These are phyloP conservation scores for Leccinum sublutescens DNA, from an alignment of 768 basidiomycete species.

Conservation along the genomic window DNA sequence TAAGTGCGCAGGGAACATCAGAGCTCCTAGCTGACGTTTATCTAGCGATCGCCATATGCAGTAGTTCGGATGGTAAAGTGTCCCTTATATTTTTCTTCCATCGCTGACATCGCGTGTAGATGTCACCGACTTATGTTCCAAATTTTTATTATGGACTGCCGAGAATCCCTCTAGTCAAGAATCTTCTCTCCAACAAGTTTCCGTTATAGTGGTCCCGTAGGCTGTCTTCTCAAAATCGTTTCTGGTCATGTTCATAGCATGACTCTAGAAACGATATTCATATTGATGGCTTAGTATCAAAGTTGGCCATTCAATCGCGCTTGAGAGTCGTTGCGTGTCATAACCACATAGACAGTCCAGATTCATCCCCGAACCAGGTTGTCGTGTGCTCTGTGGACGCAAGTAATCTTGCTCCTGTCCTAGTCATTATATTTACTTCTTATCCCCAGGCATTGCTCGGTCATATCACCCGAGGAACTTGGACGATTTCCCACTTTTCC, in stretches of 20 bases:
- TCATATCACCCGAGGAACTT: slow-evolving; percentile 35
- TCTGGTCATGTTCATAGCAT: slow-evolving; percentile 1
- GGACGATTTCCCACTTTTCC: slow-evolving; percentile 45
- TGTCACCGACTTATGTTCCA: slow-evolving; percentile 15
- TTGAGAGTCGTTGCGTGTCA: slow-evolving; percentile 19
- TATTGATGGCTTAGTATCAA: slow-evolving; percentile 15
- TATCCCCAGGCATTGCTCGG: slow-evolving; percentile 39
- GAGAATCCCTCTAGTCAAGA: background rate
- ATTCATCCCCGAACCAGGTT: slow-evolving; percentile 31
- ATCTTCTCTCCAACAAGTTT: slow-evolving; percentile 8
- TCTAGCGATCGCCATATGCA: slow-evolving; percentile 22
- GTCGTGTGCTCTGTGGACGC: slow-evolving; percentile 43
- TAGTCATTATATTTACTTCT: slow-evolving; percentile 3
- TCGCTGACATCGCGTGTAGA: slow-evolving; percentile 15
- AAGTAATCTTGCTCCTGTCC: slow-evolving; percentile 18
- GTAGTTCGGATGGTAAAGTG: slow-evolving; percentile 18
- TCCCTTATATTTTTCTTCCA: background rate
- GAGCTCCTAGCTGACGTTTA: slow-evolving; percentile 1
- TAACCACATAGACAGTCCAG: slow-evolving; percentile 11
- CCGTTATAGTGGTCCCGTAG: slow-evolving; percentile 22
- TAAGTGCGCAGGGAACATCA: slow-evolving; percentile 5
- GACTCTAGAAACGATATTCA: slow-evolving; percentile 9
- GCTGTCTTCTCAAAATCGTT: background rate
- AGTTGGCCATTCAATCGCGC: slow-evolving; percentile 15
- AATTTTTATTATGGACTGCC: slow-evolving; percentile 20